Conservation (phyloP, 2,329 filamentous ascomycete genomes). For the Geosmithia morbida region DNA sequence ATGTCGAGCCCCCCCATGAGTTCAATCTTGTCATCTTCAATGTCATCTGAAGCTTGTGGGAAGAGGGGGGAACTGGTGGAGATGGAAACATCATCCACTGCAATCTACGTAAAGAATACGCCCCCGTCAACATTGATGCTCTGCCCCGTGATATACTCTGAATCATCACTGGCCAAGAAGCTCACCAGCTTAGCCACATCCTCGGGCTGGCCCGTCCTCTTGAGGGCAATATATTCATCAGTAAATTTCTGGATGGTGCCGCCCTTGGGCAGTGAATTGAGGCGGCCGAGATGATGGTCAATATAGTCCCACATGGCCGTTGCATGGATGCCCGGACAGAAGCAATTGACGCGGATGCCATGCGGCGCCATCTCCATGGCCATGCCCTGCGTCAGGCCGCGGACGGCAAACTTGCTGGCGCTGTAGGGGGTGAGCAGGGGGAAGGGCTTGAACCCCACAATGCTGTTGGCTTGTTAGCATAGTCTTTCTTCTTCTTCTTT, state of each 20-base stretch:
- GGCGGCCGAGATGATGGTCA: constrained; percentile 32
- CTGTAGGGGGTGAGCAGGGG: constrained; percentile 46
- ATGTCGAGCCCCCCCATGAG: too few species aligned
- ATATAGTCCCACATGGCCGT: constrained; percentile 58
- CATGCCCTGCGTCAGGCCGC: constrained; percentile 50
- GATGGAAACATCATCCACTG: not conserved
- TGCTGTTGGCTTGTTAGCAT: constrained; percentile 28
- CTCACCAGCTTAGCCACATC: constrained; percentile 50
- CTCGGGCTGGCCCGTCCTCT: constrained; percentile 42
- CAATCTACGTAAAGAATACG: constrained; percentile 26
- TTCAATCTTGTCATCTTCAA: too few species aligned
- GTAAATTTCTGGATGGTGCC: constrained; percentile 40
- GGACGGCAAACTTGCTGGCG: constrained; percentile 51
- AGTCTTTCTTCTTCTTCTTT: constrained; percentile 31
- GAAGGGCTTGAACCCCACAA: constrained; percentile 25
- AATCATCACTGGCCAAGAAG: constrained; percentile 43
- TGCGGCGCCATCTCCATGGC: constrained; percentile 51
- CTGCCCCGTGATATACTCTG: constrained; percentile 52
- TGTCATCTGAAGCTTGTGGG: too few species aligned
- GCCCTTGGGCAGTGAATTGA: constrained; percentile 34
- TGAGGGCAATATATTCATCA: constrained; percentile 38
- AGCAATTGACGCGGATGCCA: constrained; percentile 52
- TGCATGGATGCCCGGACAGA: constrained; percentile 53
- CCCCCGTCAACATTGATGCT: constrained; percentile 48
- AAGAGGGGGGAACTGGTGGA: too few species aligned